These are phyloP conservation scores for Starmera dryadoides DNA, from an alignment of 805 yeast genomes.

Conservation along the genomic window DNA sequence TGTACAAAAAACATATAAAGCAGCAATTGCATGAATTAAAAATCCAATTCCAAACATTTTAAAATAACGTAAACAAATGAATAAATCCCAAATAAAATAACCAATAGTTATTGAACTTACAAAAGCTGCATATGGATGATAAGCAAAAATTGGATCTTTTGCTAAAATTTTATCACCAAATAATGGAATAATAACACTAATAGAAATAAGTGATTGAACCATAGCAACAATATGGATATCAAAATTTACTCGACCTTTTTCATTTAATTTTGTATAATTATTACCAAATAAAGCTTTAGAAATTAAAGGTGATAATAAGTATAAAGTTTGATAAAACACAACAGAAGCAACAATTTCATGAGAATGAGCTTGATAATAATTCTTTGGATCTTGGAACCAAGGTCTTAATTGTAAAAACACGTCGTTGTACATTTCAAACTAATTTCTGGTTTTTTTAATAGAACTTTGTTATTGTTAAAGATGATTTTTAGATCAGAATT, in stretches of 20 bases:
- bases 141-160: slow-evolving; percentile 53
- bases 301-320: slow-evolving; percentile 43
- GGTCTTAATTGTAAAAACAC: slow-evolving; percentile 18
- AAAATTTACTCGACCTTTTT: slow-evolving; percentile 57
- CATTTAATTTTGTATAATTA: slow-evolving; percentile 40
- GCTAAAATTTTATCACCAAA: slow-evolving; percentile 45
- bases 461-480: too few relatives aligned
- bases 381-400: slow-evolving; percentile 30
- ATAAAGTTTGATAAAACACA: slow-evolving; percentile 50
- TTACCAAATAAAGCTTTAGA: slow-evolving; percentile 43
- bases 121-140: slow-evolving; percentile 69
- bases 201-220: slow-evolving; percentile 70
- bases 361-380: slow-evolving; percentile 45
- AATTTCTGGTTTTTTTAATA: too few relatives aligned
- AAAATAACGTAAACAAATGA: slow-evolving; percentile 57
- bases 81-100: slow-evolving; percentile 86
- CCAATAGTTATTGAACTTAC: slow-evolving; percentile 71
- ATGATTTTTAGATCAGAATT: too few relatives aligned
- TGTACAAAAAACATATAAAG: slow-evolving; percentile 62
- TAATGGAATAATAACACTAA: slow-evolving; percentile 55
- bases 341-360: slow-evolving; percentile 68
- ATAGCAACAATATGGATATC: slow-evolving; percentile 88
- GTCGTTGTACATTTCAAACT: slow-evolving; percentile 10
- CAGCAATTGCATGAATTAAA: slow-evolving; percentile 76
- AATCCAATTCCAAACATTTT: slow-evolving; percentile 75